phyloP scores from a whole-genome alignment of 257 asterid species.

The Solanum corneliomulleri region DNA sequence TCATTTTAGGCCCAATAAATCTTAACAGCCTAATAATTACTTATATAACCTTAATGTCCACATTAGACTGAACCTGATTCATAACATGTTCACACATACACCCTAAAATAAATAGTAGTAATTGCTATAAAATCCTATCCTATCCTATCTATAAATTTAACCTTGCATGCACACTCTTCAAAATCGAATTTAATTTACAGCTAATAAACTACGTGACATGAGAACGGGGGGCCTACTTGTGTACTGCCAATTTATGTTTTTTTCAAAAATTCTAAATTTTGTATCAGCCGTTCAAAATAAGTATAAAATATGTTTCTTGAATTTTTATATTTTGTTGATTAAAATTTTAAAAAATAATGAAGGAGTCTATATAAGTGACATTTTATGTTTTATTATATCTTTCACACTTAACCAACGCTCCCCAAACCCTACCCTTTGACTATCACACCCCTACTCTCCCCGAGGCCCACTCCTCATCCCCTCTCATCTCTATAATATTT shows the following conservation, averaged over 20 bases:
- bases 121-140: no score
- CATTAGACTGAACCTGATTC: no score
- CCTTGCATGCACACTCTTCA: not conserved
- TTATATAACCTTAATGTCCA: no score
- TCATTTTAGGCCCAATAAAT: no score
- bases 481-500: rapidly evolving
- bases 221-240: not conserved
- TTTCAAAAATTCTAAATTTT: not conserved
- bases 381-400: no score
- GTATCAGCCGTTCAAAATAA: not conserved
- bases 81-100: not conserved
- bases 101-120: no score
- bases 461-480: not conserved
- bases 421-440: not conserved
- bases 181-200: not conserved
- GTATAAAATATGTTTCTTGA: no score
- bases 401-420: not conserved
- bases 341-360: no score
- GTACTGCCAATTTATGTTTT: not conserved
- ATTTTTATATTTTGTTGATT: no score
- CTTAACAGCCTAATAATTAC: no score
- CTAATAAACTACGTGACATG: not conserved
- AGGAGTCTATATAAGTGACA: not conserved
- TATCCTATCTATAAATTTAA: not conserved
- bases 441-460: no score